A percentile compares a stretch with the other conserved stretches of the same genome.
phyloP scores from a whole-genome alignment of 129 eudicot species.

The Tagetes patula region DNA sequence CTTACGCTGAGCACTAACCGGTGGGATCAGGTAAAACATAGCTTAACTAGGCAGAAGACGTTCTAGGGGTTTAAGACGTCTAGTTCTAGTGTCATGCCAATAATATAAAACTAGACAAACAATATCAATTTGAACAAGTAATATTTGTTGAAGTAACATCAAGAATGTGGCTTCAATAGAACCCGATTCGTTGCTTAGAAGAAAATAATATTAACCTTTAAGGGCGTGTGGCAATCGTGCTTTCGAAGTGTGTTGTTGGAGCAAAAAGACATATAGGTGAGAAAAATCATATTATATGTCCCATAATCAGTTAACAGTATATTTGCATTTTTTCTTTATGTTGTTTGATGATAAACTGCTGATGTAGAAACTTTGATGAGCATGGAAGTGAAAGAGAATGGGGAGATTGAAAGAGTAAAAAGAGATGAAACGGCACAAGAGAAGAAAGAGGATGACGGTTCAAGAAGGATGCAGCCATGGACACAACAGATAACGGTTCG shows the following conservation, averaged over 20 bases:
- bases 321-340: constrained; percentile 8
- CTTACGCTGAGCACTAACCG: no score
- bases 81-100: constrained; percentile 7
- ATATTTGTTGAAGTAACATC: constrained; percentile 14
- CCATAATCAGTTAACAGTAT: constrained; percentile 1
- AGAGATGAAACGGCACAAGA: constrained; percentile 28
- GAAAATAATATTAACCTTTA: background rate
- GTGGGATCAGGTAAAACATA: no score
- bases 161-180: constrained; percentile 19
- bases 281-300: background rate
- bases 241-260: constrained; percentile 21
- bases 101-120: constrained; percentile 2
- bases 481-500: constrained; percentile 60
- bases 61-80: no score
- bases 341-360: constrained; percentile 18
- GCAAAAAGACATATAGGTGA: constrained; percentile 22
- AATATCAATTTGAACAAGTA: constrained; percentile 15
- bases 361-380: constrained; percentile 31
- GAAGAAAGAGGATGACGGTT: constrained; percentile 28
- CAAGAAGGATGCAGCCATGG: constrained; percentile 67
- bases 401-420: constrained; percentile 37
- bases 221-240: constrained; percentile 30
- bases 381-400: constrained; percentile 36
- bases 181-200: constrained; percentile 9
- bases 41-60: no score